Percentiles rank a stretch among this genome's conserved stretches.
phyloP scores from a whole-genome alignment of 352 stramenopile genomes.

The Pythium pyrilobum region DNA sequence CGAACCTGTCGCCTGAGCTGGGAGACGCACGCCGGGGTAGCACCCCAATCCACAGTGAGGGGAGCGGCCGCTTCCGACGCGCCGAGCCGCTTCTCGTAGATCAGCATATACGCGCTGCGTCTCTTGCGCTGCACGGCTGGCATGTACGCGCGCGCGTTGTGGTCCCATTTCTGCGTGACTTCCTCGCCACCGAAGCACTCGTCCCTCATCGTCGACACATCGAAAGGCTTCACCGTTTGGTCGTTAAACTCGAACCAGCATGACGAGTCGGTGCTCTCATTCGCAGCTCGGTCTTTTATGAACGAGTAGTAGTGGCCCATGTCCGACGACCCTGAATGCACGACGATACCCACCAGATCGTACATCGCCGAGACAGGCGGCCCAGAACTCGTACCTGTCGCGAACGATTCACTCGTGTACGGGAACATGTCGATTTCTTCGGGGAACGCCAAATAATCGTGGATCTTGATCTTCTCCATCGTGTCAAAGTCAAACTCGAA shows the following conservation, averaged over 20 bases:
- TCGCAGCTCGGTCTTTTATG: conserved; percentile 67
- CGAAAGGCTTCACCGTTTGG: conserved; percentile 78
- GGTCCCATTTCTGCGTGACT: conserved; percentile 50
- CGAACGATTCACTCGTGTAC: conserved; percentile 77
- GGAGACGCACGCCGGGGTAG: neutral
- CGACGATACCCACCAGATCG: conserved; percentile 87
- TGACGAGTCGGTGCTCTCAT: neutral
- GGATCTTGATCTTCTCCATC: conserved; percentile 87
- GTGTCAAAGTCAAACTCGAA: conserved; percentile 90
- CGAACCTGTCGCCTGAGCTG: too few species aligned
- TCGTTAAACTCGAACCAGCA: conserved; percentile 94
- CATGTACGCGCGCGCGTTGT: conserved; percentile 18
- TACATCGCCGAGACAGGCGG: conserved; percentile 45
- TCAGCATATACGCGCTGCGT: conserved; percentile 72
- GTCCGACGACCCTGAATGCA: conserved; percentile 90
- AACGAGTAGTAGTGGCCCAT: conserved; percentile 95
- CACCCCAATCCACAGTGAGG: neutral
- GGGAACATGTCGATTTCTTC: conserved; percentile 86
- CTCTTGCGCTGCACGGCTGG: conserved; percentile 52
- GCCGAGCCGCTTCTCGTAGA: conserved; percentile 46
- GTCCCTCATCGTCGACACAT: conserved; percentile 58
- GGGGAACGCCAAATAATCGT: conserved; percentile 82
- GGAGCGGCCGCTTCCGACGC: neutral
- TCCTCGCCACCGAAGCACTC: conserved; percentile 92
- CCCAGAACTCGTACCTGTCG: too few species aligned